Conservation (phyloP, 164 flowering plant genomes). For the Taxillus chinensis region DNA sequence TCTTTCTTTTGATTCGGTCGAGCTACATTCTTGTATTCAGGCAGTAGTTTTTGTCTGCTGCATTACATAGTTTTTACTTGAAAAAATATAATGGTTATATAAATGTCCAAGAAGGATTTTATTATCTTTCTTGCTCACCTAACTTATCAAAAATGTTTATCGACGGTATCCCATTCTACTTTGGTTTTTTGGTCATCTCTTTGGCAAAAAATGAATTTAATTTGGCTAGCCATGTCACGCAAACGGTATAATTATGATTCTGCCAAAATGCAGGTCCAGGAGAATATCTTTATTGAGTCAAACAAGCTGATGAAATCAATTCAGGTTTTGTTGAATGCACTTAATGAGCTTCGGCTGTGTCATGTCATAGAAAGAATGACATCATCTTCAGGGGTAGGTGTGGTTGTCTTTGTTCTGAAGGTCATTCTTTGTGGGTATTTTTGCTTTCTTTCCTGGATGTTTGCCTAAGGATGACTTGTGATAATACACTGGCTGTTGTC, state of each 20-base stretch:
- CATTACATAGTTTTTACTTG: no score
- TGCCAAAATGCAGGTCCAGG: constrained; percentile 26
- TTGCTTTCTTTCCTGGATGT: no score
- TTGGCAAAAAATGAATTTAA: no score
- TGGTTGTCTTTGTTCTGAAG: background rate
- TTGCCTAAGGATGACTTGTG: no score
- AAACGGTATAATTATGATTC: background rate
- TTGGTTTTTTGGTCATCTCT: background rate
- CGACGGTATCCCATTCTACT: background rate
- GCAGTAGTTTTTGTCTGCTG: no score
- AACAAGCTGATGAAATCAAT: constrained; percentile 65
- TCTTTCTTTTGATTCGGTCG: background rate
- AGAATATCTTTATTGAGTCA: constrained; percentile 53
- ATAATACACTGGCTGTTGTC: no score
- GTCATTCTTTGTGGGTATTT: background rate
- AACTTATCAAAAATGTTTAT: no score
- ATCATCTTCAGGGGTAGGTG: constrained; percentile 37
- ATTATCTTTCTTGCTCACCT: no score
- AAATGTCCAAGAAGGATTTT: no score
- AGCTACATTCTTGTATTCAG: no score
- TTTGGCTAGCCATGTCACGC: no score
- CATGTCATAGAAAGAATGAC: constrained; percentile 51
- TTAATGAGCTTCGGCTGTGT: constrained; percentile 72
- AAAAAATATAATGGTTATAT: no score
- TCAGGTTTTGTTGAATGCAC: constrained; percentile 65